A percentile compares a stretch with the other conserved stretches of the same genome.
phyloP scores from a whole-genome alignment of 228 moss, liverwort and hornwort genomes.

The Sphagnum magellanicum region DNA sequence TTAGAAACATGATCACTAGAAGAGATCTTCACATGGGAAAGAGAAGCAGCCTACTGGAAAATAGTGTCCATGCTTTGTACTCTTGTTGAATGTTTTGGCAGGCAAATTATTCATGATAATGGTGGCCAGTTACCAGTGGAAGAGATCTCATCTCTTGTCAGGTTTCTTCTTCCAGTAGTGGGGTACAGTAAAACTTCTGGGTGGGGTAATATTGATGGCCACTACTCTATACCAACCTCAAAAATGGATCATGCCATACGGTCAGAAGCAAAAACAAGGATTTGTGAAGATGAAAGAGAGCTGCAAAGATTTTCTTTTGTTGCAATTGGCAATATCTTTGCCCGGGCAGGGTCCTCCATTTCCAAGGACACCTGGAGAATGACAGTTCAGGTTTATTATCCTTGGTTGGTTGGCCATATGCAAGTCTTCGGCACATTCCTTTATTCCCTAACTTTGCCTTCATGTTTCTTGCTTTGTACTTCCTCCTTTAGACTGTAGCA shows the following conservation, averaged over 20 bases:
- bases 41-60: too few relatives aligned
- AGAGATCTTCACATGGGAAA: too few relatives aligned
- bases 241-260: constrained; percentile 25
- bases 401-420: not conserved
- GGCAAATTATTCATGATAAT: constrained; percentile 70
- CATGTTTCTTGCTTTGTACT: not conserved
- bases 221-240: constrained; percentile 27
- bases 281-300: constrained; percentile 62
- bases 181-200: constrained; percentile 30
- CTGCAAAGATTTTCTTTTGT: constrained; percentile 65
- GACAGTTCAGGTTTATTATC: constrained; percentile 52
- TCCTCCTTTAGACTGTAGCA: not conserved
- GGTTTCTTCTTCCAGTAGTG: constrained; percentile 23
- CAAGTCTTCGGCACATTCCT: too few relatives aligned
- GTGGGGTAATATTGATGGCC: constrained; percentile 25
- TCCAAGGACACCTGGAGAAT: constrained; percentile 65
- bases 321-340: constrained; percentile 66
- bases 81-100: constrained; percentile 8
- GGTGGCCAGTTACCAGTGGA: constrained; percentile 65
- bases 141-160: constrained; percentile 50
- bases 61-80: too few relatives aligned
- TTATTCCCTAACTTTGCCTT: too few relatives aligned
- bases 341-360: constrained; percentile 51
- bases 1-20: too few relatives aligned
- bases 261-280: constrained; percentile 23